These are phyloP conservation scores for Leptomonas seymouri DNA, from an alignment of 208 protist species.

Conservation along the genomic window DNA sequence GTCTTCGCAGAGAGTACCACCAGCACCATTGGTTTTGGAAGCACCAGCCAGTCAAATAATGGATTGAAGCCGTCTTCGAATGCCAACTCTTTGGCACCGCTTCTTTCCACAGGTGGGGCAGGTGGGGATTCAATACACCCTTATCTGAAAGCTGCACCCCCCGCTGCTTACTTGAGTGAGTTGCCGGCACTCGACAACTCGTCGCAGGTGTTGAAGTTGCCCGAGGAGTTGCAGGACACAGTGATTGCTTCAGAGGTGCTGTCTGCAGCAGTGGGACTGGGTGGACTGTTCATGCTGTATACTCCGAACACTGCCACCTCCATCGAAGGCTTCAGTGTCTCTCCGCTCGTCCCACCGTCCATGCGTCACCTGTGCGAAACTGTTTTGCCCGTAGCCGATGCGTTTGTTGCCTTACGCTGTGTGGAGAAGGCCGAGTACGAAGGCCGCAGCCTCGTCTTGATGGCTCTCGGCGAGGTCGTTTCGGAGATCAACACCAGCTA, in stretches of 20 bases:
- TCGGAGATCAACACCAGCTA: conserved; percentile 86
- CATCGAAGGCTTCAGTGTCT: conserved; percentile 52
- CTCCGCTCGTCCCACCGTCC: conserved; percentile 52
- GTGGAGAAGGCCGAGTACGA: conserved; percentile 75
- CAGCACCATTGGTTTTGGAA: background rate
- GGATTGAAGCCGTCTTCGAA: background rate
- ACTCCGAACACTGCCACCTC: background rate
- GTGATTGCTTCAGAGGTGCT: conserved; percentile 72
- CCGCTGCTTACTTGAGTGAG: background rate
- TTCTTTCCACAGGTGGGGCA: too few species aligned
- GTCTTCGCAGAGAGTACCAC: background rate
- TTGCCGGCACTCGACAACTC: conserved; percentile 29
- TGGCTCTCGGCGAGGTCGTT: conserved; percentile 85
- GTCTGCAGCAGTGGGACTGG: conserved; percentile 64
- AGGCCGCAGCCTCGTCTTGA: conserved; percentile 74
- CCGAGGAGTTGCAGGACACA: conserved; percentile 84
- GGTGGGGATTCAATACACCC: too few species aligned
- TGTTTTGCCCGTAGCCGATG: conserved; percentile 77
- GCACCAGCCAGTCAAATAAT: background rate
- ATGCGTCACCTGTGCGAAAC: conserved; percentile 77
- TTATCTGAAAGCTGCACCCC: background rate
- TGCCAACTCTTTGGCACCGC: conserved; percentile 15
- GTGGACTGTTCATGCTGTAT: conserved; percentile 47
- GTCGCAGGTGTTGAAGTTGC: conserved; percentile 52
- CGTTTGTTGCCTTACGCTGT: conserved; percentile 68